These are phyloP conservation scores for Globisporangium recalcitrans DNA, from an alignment of 352 stramenopile genomes.

Conservation along the genomic window DNA sequence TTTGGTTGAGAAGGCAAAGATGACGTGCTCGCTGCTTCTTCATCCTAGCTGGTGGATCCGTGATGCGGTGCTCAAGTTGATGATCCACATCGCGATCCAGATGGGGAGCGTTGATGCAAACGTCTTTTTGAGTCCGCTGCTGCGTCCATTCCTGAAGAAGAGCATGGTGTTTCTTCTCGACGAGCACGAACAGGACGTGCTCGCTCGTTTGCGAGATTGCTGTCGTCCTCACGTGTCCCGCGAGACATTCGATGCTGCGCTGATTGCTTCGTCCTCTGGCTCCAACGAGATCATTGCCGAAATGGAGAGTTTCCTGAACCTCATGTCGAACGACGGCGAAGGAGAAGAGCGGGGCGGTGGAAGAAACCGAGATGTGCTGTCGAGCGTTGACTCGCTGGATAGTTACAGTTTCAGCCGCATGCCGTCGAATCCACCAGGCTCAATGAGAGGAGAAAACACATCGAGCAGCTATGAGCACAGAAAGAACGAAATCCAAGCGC, in stretches of 20 bases:
- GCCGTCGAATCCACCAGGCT: conserved; percentile 4
- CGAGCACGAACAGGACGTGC: conserved; percentile 49
- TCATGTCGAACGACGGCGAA: conserved; percentile 28
- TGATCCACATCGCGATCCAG: conserved; percentile 79
- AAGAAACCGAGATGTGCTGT: conserved; percentile 39
- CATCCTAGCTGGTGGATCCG: conserved; percentile 89
- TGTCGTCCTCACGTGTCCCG: conserved; percentile 66
- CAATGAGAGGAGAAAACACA: conserved; percentile 1
- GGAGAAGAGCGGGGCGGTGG: conserved; percentile 20
- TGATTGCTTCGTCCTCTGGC: conserved; percentile 57
- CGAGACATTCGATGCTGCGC: conserved; percentile 80
- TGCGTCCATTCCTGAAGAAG: conserved; percentile 88
- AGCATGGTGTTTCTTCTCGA: conserved; percentile 74
- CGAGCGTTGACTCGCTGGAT: conserved; percentile 69
- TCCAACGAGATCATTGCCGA: conserved; percentile 47
- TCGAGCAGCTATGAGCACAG: conserved; percentile 51
- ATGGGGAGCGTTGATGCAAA: conserved; percentile 89
- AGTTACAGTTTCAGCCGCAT: conserved; percentile 33
- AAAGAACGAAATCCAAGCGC: conserved; percentile 70
- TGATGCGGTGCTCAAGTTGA: conserved; percentile 77
- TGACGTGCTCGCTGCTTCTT: conserved; percentile 81
- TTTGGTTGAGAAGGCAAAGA: conserved; percentile 78
- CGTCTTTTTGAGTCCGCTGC: conserved; percentile 88
- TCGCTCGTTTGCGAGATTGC: conserved; percentile 53
- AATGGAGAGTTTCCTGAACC: conserved; percentile 39